phyloP scores from a whole-genome alignment of 176 grass and related monocot species.

The Miscanthus lutarioriparius region DNA sequence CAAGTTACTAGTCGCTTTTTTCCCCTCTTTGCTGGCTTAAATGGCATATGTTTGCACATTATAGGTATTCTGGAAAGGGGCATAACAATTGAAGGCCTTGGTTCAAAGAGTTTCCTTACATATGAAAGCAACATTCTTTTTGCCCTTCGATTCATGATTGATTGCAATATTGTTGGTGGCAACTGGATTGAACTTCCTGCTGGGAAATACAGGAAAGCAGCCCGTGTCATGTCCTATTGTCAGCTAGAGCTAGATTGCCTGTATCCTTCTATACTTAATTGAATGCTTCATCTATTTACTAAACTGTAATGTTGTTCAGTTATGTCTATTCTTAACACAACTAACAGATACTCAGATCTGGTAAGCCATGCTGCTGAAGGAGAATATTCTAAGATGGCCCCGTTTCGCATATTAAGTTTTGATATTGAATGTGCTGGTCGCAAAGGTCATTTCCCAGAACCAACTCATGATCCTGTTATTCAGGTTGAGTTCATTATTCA shows the following conservation, averaged over 20 bases:
- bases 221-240: slow-evolving; percentile 72
- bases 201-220: slow-evolving; percentile 84
- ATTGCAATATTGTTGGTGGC: slow-evolving; percentile 87
- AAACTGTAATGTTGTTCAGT: neutral
- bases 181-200: slow-evolving; percentile 95
- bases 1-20: neutral
- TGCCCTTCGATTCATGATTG: slow-evolving; percentile 98
- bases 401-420: slow-evolving; percentile 95
- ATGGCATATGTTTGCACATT: slow-evolving; percentile 28
- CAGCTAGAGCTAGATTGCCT: slow-evolving; percentile 85
- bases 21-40: slow-evolving; percentile 1
- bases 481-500: slow-evolving; percentile 65
- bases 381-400: slow-evolving; percentile 91
- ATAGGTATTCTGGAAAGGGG: slow-evolving; percentile 93
- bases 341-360: slow-evolving; percentile 75
- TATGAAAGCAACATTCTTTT: slow-evolving; percentile 99
- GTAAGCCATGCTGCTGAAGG: slow-evolving; percentile 85
- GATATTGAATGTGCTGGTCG: slow-evolving; percentile 97
- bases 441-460: slow-evolving; percentile 97
- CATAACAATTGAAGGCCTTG: slow-evolving; percentile 77
- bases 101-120: slow-evolving; percentile 84
- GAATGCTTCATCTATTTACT: slow-evolving; percentile 28
- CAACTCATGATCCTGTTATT: slow-evolving; percentile 98
- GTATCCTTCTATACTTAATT: slow-evolving; percentile 67
- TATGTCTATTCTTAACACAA: slow-evolving; percentile 45